Evolutionary conservation across 148 eudicot genomes (phyloP).

Genomic region (Silene uniflora): DNA sequence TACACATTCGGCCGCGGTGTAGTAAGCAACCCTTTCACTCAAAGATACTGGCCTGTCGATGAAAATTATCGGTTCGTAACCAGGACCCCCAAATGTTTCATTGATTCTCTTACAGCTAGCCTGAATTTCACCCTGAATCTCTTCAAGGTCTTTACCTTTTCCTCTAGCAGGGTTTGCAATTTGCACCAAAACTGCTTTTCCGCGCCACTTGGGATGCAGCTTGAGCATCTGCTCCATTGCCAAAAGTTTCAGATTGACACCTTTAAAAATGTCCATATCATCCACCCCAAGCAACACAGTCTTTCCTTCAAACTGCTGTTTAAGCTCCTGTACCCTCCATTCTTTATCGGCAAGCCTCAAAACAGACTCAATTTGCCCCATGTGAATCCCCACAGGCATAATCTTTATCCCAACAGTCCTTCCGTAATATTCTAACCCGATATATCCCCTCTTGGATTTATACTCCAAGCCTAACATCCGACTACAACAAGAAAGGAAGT

Average conservation of each 20-base stretch:
- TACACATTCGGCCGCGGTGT: conserved; percentile 33
- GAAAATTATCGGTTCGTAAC: conserved; percentile 34
- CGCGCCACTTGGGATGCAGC: conserved; percentile 35
- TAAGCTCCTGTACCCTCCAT: conserved; percentile 33
- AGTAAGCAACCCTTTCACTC: conserved; percentile 31
- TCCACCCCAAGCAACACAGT: conserved; percentile 36
- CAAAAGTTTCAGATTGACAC: conserved; percentile 31
- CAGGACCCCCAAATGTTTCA: conserved; percentile 28
- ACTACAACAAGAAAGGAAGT: conserved; percentile 43
- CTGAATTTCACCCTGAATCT: conserved; percentile 31
- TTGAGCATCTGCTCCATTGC: conserved; percentile 38
- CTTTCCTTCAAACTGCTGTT: conserved; percentile 29
- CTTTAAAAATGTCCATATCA: conserved; percentile 39
- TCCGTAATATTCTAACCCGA: conserved; percentile 41
- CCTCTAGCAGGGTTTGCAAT: conserved; percentile 35
- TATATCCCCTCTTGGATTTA: conserved; percentile 39
- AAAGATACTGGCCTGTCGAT: conserved; percentile 29
- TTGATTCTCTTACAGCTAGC: conserved; percentile 33
- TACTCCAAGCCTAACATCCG: conserved; percentile 43
- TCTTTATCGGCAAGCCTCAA: conserved; percentile 33
- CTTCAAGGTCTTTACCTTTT: conserved; percentile 34
- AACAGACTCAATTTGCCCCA: conserved; percentile 44
- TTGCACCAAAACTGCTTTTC: conserved; percentile 36
- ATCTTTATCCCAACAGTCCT: conserved; percentile 41
- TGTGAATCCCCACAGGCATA: conserved; percentile 43